Percentiles rank a stretch among this genome's conserved stretches.
phyloP scores from a whole-genome alignment of 306 rosid genomes.

The Cicer judaicum region DNA sequence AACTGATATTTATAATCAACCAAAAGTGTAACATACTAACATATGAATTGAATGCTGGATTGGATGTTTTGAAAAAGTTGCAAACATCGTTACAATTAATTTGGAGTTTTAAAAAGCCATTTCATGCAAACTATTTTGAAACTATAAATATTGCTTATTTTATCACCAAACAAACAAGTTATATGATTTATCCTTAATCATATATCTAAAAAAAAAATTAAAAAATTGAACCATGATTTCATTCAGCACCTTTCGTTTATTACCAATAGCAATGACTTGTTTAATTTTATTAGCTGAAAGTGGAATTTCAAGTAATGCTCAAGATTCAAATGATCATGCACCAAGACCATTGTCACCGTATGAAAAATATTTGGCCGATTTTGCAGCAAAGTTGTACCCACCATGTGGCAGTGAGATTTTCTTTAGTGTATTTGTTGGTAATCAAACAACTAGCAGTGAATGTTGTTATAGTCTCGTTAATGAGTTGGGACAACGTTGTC shows the following conservation, averaged over 20 bases:
- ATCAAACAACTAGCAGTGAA: background rate
- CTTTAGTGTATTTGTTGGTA: background rate
- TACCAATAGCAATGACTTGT: background rate
- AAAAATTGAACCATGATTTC: conserved; percentile 2
- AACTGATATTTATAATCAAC: background rate
- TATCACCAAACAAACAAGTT: background rate
- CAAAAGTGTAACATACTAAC: background rate
- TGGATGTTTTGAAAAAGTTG: background rate
- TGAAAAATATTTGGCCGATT: background rate
- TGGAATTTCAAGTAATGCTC: background rate
- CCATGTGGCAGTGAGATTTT: background rate
- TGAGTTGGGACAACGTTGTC: background rate
- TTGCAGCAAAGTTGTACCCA: background rate
- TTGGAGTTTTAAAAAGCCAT: background rate
- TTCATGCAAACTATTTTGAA: background rate
- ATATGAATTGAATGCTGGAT: background rate
- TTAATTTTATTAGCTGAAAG: background rate
- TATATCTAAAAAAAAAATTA: background rate
- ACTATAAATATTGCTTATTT: background rate
- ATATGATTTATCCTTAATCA: background rate
- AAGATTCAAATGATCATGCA: background rate
- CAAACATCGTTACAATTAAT: background rate
- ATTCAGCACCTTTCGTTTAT: background rate
- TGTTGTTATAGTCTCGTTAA: background rate
- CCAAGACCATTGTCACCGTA: background rate